These are phyloP conservation scores for Malassezia japonica DNA, from an alignment of 1,284 basidiomycete species.

Conservation along the genomic window DNA sequence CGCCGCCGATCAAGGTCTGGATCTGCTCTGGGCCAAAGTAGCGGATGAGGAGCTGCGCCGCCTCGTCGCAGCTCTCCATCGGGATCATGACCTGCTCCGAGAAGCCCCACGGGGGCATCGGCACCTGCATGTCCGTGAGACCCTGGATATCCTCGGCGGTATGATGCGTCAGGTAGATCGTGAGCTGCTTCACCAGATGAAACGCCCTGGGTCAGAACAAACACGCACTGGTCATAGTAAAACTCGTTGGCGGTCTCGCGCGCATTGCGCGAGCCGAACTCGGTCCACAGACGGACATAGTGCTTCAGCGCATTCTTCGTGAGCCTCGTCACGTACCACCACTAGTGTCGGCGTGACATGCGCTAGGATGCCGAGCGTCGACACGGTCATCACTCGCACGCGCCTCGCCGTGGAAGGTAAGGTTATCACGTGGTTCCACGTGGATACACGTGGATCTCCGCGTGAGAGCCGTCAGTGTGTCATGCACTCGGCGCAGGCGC, in stretches of 20 bases:
- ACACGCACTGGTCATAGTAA: conserved; percentile 20
- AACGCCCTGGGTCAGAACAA: conserved; percentile 10
- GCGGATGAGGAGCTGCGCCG: conserved; percentile 65
- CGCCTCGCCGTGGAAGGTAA: too few species aligned
- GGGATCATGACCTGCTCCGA: conserved; percentile 64
- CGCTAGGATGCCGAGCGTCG: conserved; percentile 29
- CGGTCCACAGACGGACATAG: conserved; percentile 10
- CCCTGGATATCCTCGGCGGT: conserved; percentile 46
- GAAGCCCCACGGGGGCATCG: conserved; percentile 78
- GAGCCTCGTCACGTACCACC: conserved; percentile 15
- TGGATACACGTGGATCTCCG: not conserved
- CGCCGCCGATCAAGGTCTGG: conserved; percentile 69
- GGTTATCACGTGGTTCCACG: conserved; percentile 5
- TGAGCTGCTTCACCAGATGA: conserved; percentile 23
- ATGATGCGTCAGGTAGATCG: conserved; percentile 39
- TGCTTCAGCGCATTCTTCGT: conserved; percentile 13
- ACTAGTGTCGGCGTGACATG: conserved; percentile 40
- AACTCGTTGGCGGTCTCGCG: conserved; percentile 20
- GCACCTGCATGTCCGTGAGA: conserved; percentile 64
- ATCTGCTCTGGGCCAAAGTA: conserved; percentile 75
- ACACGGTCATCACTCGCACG: conserved; percentile 33
- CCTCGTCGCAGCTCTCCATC: conserved; percentile 60
- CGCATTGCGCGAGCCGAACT: not conserved
- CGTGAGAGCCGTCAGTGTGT: not conserved
- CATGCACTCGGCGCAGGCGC: conserved; percentile 19